Conservation (phyloP, 495 filamentous ascomycete species). For the Neurospora sp. region DNA sequence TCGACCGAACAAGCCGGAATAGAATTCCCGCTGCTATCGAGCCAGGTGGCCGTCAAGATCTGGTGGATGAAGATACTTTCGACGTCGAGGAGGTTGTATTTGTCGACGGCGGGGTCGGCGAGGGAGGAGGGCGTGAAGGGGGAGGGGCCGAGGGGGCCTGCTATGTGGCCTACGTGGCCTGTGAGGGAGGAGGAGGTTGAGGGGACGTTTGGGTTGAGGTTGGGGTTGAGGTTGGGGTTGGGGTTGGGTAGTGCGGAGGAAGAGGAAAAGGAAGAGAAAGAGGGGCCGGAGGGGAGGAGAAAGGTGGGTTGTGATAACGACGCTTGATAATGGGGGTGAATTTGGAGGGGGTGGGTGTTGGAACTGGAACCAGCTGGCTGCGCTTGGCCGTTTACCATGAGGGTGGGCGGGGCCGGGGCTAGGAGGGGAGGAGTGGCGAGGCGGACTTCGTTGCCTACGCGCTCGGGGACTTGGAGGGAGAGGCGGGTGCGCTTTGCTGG, state of each 20-base stretch:
- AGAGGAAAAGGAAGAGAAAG: not conserved
- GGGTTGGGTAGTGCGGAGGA: too few species aligned
- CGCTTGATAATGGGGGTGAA: not conserved
- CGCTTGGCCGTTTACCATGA: constrained; percentile 56
- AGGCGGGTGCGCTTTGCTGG: constrained; percentile 46
- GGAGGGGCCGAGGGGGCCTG: constrained; percentile 1
- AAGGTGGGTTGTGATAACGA: not conserved
- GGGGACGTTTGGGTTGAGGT: not conserved
- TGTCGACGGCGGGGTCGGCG: constrained; percentile 21
- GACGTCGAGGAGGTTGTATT: constrained; percentile 37
- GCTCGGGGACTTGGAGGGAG: constrained; percentile 71
- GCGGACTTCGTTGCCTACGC: constrained; percentile 61
- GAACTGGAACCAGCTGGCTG: constrained; percentile 3
- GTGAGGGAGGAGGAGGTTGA: not conserved
- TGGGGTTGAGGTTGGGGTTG: not conserved
- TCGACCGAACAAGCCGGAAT: constrained; percentile 31
- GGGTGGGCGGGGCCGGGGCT: constrained; percentile 22
- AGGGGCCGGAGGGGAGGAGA: constrained; percentile 2
- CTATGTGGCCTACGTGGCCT: not conserved
- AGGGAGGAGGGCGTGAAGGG: constrained; percentile 11
- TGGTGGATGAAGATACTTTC: constrained; percentile 34
- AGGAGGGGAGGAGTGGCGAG: constrained; percentile 60
- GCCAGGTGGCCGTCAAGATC: constrained; percentile 34
- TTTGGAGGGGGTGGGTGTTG: constrained; percentile 2
- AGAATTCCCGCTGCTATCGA: constrained; percentile 21